Evolutionary conservation across 1,284 basidiomycete genomes (phyloP), one percentile per base, ranked within the genome.

Genomic region (Irpex sp.): DNA sequence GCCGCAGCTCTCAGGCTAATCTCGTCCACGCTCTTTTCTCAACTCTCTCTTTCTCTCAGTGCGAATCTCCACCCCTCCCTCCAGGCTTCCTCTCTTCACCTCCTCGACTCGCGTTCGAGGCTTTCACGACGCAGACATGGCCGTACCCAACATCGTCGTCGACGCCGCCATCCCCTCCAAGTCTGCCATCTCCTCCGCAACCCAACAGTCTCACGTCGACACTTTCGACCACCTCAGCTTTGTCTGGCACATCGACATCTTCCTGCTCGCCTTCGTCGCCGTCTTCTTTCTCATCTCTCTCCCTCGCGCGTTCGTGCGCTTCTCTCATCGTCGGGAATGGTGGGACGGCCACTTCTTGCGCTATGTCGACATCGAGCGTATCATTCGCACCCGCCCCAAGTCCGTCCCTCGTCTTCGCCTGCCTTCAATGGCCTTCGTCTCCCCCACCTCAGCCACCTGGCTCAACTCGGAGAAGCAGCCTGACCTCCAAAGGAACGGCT

Each of bases 321-420:
- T 74, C 65, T 72, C 70, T n/a, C 75, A 71, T 60, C 69, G 70
- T 49, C 70, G 72, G 13, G 75, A 76, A 36, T 71, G 75, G 71
- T 64, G 69, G 51, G 69, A 71, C 56, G 75, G 76, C 31, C 66
- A 69, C 59, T 69, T 76, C 66, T 70, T 78, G 52, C 72, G 71
- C 58, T 71, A 71, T 7, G 70, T 69, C 19, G 52, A 61, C 49
- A 37, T 71, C 62, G 54, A 55, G 6, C 54, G 31, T 9, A 55
- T 55, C 54, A 55, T 55, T 21, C 54, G 54, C 54, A 55, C 26
- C 5, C 54, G 54, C 5, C 61, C 61, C 57, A 62, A 58, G 48
- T 57, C 44, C 11, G 60, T 58, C 15, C 57, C 61, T 36, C 38
- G 54, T 21, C 54, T 64, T 21, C 47, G 57, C n/a, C 36, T 62